These are phyloP conservation scores for Clavispora vitiphila DNA, from an alignment of 805 yeast species.

Conservation along the genomic window DNA sequence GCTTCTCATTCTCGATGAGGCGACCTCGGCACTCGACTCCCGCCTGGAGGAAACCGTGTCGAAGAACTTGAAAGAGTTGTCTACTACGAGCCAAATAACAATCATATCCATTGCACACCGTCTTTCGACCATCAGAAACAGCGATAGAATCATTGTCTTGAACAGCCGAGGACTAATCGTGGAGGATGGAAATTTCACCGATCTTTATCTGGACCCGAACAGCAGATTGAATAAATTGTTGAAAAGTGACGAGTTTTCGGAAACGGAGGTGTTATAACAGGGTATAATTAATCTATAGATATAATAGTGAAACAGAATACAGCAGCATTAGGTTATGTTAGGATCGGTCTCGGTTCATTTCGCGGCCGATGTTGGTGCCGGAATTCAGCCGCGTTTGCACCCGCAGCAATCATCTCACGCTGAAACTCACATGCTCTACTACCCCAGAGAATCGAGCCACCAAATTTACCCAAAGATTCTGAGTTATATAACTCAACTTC, in stretches of 20 bases:
- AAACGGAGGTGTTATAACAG: neutral
- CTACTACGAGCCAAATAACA: conserved; percentile 46
- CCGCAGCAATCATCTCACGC: neutral
- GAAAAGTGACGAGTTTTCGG: conserved; percentile 21
- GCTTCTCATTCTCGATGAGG: conserved; percentile 84
- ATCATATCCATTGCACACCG: conserved; percentile 90
- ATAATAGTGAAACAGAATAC: neutral
- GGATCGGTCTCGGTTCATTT: too few relatives aligned
- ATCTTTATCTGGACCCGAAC: conserved; percentile 41
- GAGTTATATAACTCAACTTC: too few relatives aligned
- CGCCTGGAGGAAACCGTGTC: conserved; percentile 84
- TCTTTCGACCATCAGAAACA: conserved; percentile 77
- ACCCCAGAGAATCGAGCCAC: too few relatives aligned
- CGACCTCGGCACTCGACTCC: conserved; percentile 90
- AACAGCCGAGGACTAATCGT: conserved; percentile 54
- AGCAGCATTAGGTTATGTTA: neutral
- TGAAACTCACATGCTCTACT: neutral
- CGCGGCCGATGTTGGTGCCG: too few relatives aligned
- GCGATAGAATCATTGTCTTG: conserved; percentile 76
- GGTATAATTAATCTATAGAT: neutral
- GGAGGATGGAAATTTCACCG: conserved; percentile 56
- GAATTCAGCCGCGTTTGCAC: neutral
- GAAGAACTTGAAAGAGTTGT: conserved; percentile 55
- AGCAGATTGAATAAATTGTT: conserved; percentile 44
- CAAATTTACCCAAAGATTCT: too few relatives aligned